phyloP scores from a whole-genome alignment of 495 filamentous ascomycete genomes.

The Choiromyces venosus region DNA sequence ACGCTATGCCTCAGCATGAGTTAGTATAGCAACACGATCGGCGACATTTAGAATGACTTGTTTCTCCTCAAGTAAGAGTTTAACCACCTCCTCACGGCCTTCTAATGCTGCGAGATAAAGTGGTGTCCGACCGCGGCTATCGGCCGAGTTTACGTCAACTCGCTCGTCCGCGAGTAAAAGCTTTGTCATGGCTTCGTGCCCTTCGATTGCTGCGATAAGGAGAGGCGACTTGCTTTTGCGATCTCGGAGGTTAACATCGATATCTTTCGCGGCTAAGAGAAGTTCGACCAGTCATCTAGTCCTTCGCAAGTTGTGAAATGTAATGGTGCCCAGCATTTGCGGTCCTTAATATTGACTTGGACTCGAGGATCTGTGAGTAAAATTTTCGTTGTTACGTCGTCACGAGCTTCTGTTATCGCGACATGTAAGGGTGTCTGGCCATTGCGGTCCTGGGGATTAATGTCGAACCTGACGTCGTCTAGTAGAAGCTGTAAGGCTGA shows the following conservation, averaged over 20 bases:
- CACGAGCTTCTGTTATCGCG: neutral
- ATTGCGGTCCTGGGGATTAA: neutral
- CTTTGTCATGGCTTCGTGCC: constrained; percentile 1
- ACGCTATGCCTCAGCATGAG: neutral
- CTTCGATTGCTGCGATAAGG: neutral
- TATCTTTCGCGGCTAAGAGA: neutral
- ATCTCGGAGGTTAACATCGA: neutral
- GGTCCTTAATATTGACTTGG: neutral
- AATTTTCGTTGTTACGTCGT: neutral
- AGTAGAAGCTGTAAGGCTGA: constrained; percentile 3
- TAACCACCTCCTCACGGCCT: neutral
- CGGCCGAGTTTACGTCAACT: neutral
- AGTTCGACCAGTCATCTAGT: neutral
- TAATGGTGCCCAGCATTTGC: neutral
- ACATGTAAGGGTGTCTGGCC: neutral
- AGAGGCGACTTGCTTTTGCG: neutral
- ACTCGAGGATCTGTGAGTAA: neutral
- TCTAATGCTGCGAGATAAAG: neutral
- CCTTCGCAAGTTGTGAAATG: neutral
- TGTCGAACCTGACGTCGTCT: neutral
- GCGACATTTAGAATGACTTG: neutral
- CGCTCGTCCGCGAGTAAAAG: constrained; percentile 7
- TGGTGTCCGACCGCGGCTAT: neutral
- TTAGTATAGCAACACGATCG: neutral
- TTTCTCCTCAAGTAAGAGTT: neutral